A percentile compares a stretch with the other conserved stretches of the same genome.
Evolutionary conservation across 306 rosid species (phyloP).

Genomic region (Dalbergia oliveri): DNA sequence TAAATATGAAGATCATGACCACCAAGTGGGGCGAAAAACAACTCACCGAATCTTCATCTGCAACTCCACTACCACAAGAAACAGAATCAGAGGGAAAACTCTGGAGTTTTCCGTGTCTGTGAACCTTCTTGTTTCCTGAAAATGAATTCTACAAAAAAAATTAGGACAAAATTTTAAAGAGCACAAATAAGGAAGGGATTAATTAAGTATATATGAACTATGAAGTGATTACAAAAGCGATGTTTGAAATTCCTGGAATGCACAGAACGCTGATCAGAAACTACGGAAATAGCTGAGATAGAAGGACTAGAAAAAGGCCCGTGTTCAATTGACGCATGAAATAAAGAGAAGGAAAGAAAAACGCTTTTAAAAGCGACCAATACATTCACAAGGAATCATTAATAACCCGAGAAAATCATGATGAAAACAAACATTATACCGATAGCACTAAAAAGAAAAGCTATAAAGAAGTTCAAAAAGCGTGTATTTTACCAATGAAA

Average conservation of each 20-base stretch:
- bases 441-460: conserved; percentile 50
- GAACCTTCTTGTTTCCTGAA: conserved; percentile 65
- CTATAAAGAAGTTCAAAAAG: conserved; percentile 47
- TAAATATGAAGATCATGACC: not conserved
- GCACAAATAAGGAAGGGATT: not conserved
- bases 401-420: conserved; percentile 41
- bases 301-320: not conserved
- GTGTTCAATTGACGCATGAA: conserved; percentile 32
- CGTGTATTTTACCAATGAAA: conserved; percentile 1
- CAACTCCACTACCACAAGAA: conserved; percentile 57
- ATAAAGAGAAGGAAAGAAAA: not conserved
- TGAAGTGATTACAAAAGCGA: not conserved
- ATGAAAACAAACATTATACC: conserved; percentile 49
- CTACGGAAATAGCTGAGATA: not conserved
- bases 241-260: not conserved
- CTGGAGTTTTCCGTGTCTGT: conserved; percentile 48
- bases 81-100: conserved; percentile 58
- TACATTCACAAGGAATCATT: conserved; percentile 38
- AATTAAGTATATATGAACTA: no score
- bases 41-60: conserved; percentile 63
- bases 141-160: conserved; percentile 46
- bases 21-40: conserved; percentile 14
- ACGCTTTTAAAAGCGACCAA: not conserved
- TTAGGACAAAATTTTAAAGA: conserved; percentile 41
- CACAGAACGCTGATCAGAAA: not conserved